Evolutionary conservation across 805 yeast genomes (phyloP), one percentile per base, ranked within the genome.

Genomic region (Barnettozyma siamensis): DNA sequence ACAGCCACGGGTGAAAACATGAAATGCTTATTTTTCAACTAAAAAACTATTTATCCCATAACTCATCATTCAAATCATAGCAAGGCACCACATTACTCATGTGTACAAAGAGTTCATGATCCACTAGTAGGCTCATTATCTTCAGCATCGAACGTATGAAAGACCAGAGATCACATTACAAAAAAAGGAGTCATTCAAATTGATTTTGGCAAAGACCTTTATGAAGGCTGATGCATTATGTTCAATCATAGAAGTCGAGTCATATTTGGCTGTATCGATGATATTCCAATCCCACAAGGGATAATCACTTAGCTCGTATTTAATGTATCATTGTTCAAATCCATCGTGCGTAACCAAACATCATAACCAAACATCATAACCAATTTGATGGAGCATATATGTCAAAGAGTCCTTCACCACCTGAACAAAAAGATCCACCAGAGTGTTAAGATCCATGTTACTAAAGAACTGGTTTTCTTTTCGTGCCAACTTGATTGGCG

Each of bases 201-300:
- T 72, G 41, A 80, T 63, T 34, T 54, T 55, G n/a, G 79, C 73
- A 62, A 85, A 76, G 47, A 82, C 76, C 48, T 67, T 70, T 19
- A 85, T 77, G 57, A 84, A 84, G 2, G 62, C 31, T 3, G 55
- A 49, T 0, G 72, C 61, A 9, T 46, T 46, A 41, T 73, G 71
- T 27, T 80, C 75, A 8, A 89, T 69, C 62, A 91, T 66, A 15
- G 85, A 70, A 1, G 95, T 84, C 32, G 93, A 61, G 59, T 91
- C 99, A 53, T 67, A 76, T 43, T 70, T 69, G 0, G 89, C 91
- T 80, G 93, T 77, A 35, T 87, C 91, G n/a, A 71, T 63, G 38
- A 93, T 72, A 55, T 86, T 89, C 99, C 99, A 91, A 50, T 84
- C 80, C 99, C 99, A 91, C 78, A 83, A 84, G 38, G 66, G 54